These are phyloP conservation scores for Syncephalis fuscata DNA, from an alignment of 371 early-diverging fungal genomes.

Conservation along the genomic window DNA sequence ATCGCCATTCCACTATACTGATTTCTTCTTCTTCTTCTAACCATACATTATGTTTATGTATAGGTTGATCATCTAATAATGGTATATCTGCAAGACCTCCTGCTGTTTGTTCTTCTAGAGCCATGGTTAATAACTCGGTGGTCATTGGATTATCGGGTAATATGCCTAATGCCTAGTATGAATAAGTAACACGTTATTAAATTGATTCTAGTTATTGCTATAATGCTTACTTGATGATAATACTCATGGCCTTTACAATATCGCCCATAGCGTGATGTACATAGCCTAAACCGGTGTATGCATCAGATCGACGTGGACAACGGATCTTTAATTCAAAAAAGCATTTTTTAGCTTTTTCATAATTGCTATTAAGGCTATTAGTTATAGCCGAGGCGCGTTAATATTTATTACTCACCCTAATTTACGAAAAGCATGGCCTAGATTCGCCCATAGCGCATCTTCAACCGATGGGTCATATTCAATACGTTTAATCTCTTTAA, in stretches of 20 bases:
- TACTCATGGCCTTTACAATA: conserved; percentile 4
- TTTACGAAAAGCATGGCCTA: conserved; percentile 49
- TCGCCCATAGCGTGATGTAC: conserved; percentile 8
- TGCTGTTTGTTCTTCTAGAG: not conserved
- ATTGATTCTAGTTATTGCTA: not conserved
- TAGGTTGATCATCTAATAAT: too few species aligned
- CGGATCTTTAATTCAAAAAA: conserved; percentile 25
- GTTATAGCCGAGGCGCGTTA: not conserved
- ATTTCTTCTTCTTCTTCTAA: too few species aligned
- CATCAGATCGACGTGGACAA: conserved; percentile 4
- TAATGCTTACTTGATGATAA: conserved; percentile 8
- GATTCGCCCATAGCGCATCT: conserved; percentile 44
- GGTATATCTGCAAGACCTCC: too few species aligned
- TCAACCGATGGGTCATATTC: conserved; percentile 24
- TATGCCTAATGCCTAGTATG: conserved; percentile 6
- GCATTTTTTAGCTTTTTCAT: conserved; percentile 24
- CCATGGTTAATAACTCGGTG: not conserved
- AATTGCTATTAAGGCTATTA: conserved; percentile 14
- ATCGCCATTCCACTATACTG: too few species aligned
- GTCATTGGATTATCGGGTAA: conserved; percentile 4
- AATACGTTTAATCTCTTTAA: conserved; percentile 23
- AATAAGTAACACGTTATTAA: not conserved
- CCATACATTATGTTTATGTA: too few species aligned
- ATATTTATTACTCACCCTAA: conserved; percentile 22
- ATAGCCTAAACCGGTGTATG: conserved; percentile 5